These are phyloP conservation scores for Metarhizium rileyi DNA, from an alignment of 2,329 filamentous ascomycete species.

Conservation along the genomic window DNA sequence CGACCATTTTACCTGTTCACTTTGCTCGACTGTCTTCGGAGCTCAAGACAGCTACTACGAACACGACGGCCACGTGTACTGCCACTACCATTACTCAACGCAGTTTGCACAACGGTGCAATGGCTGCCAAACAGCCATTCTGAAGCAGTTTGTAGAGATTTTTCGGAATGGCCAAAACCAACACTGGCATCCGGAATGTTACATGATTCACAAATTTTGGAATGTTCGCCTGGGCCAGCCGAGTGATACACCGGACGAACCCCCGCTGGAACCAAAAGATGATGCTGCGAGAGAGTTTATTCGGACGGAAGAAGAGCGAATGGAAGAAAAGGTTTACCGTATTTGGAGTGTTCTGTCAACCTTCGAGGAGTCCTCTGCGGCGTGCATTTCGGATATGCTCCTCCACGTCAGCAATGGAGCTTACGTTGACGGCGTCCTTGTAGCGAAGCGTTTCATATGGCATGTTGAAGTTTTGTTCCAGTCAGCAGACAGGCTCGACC, in stretches of 20 bases:
- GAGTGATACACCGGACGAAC: constrained; percentile 37
- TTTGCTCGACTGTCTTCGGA: constrained; percentile 95
- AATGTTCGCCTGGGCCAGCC: constrained; percentile 76
- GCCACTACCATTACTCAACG: constrained; percentile 97
- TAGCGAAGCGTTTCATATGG: constrained; percentile 91
- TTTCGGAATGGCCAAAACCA: constrained; percentile 97
- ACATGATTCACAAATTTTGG: constrained; percentile 99
- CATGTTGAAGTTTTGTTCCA: constrained; percentile 90
- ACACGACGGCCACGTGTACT: constrained; percentile 92
- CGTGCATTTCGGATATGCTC: constrained; percentile 98
- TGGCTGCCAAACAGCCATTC: constrained; percentile 90
- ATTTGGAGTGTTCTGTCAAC: constrained; percentile 98
- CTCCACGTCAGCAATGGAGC: constrained; percentile 96
- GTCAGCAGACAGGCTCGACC: constrained; percentile 77
- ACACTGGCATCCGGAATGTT: constrained; percentile 98
- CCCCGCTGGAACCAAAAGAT: constrained; percentile 34
- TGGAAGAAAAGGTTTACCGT: constrained; percentile 95
- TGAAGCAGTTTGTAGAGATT: constrained; percentile 99
- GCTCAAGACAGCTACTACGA: constrained; percentile 99
- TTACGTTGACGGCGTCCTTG: constrained; percentile 88
- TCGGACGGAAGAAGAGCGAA: constrained; percentile 77
- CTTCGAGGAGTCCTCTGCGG: constrained; percentile 95
- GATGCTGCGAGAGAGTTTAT: constrained; percentile 63
- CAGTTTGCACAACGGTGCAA: constrained; percentile 94
- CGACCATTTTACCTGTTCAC: constrained; percentile 96